Evolutionary conservation across 2,329 filamentous ascomycete species (phyloP), one percentile per base, ranked within the genome.

Genomic region (Aspergillus latus): DNA sequence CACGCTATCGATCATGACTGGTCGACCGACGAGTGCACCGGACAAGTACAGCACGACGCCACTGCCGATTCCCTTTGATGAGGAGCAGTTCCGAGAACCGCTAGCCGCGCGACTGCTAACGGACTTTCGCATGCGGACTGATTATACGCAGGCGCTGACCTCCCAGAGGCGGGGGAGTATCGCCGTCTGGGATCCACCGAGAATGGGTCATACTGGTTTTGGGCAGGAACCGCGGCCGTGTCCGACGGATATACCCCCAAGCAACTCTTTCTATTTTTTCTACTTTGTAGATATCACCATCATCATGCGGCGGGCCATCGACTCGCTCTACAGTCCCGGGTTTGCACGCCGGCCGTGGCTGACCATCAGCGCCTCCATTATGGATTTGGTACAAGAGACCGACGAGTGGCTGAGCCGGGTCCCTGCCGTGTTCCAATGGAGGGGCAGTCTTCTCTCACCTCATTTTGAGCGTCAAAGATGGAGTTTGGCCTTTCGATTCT

Each of bases 21-120:
- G 76, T 30, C 72, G 76, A 40, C 73, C 75, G 3, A 72, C 71
- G 13, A 71, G 67, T 59, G 68, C 71, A 15, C 62, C 63, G 16
- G 66, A 70, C 15, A 66, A 68, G 1, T 75, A 75, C 55, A 76
- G 74, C 65, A 77, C 72, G 10, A 75, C 74, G 0, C 73, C 75
- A 11, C 64, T 77, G 4, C 74, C 75, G 1, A 60, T 72, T 8
- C 74, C 73, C 1, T 72, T 74, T 21, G 61, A 63, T 34, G 75
- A 76, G 58, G 72, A 75, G 36, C 67, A 70, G 10, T 75, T 73
- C 30, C 58, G 63, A 32, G 67, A 72, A 43, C 60, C 66, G 6
- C 60, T 67, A n/a, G 68, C 71, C 2, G 59, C 59, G 43, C 68
- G 68, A 28, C 52, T 76, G 11, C 70, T 75, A 28, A 66, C 61